phyloP scores from a whole-genome alignment of 2,329 filamentous ascomycete genomes.

The Bipolaris victoriae region DNA sequence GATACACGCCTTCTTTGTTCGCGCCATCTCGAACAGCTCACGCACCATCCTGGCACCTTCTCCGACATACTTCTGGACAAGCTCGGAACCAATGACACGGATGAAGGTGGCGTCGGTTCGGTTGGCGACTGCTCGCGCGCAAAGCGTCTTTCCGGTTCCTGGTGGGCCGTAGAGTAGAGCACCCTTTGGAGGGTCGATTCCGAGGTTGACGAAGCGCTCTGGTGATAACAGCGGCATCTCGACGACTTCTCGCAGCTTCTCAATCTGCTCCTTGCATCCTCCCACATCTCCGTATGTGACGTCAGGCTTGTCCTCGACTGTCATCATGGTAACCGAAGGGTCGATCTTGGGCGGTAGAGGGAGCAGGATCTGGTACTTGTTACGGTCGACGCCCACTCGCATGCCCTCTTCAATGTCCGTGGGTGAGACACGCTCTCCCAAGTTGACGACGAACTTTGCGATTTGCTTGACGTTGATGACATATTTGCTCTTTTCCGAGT shows the following conservation, averaged over 20 bases:
- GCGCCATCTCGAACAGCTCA: slow-evolving; percentile 98
- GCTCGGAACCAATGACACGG: slow-evolving; percentile 94
- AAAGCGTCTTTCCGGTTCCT: slow-evolving; percentile 98
- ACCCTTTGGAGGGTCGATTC: slow-evolving; percentile 97
- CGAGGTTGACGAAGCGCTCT: slow-evolving; percentile 97
- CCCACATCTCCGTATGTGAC: slow-evolving; percentile 99
- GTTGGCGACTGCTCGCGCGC: slow-evolving; percentile 95
- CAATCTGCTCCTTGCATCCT: slow-evolving; percentile 98
- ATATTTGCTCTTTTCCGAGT: slow-evolving; percentile 98
- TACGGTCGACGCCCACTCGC: slow-evolving; percentile 96
- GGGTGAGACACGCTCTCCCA: slow-evolving; percentile 94
- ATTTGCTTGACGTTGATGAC: slow-evolving; percentile 99
- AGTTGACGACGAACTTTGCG: slow-evolving; percentile 97
- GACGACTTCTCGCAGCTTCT: slow-evolving; percentile 97
- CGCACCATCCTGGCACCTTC: slow-evolving; percentile 98
- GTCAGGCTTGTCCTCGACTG: slow-evolving; percentile 98
- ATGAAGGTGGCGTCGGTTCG: slow-evolving; percentile 98
- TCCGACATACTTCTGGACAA: slow-evolving; percentile 98
- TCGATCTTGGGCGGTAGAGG: slow-evolving; percentile 98
- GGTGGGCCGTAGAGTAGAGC: slow-evolving; percentile 95
- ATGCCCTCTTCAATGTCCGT: slow-evolving; percentile 99
- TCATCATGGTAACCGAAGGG: slow-evolving; percentile 99
- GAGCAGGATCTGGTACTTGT: slow-evolving; percentile 98
- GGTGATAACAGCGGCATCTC: slow-evolving; percentile 97
- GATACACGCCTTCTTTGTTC: slow-evolving; percentile 99